A percentile compares a stretch with the other conserved stretches of the same genome.
phyloP scores from a whole-genome alignment of 176 grass and related monocot genomes.

The Aegilops umbellulata region DNA sequence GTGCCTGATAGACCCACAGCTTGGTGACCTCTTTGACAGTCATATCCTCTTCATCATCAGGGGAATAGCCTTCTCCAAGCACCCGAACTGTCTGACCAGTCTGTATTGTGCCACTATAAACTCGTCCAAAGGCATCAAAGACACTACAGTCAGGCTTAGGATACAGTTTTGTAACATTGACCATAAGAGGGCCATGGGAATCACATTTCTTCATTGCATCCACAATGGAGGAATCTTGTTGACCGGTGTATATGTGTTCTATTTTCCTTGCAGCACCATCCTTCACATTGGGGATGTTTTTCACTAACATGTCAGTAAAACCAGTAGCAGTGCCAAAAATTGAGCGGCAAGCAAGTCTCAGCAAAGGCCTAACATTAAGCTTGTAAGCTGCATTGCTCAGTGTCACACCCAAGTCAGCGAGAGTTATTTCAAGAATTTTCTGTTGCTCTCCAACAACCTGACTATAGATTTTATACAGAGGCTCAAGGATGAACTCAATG shows the following conservation, averaged over 20 bases:
- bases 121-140: slow-evolving; percentile 96
- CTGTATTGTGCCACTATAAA: slow-evolving; percentile 95
- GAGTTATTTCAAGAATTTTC: slow-evolving; percentile 70
- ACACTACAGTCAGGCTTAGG: slow-evolving; percentile 93
- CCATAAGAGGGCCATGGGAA: slow-evolving; percentile 77
- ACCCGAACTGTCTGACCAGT: slow-evolving; percentile 90
- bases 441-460: slow-evolving; percentile 93
- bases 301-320: slow-evolving; percentile 94
- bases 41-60: slow-evolving; percentile 99
- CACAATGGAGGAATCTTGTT: slow-evolving; percentile 66
- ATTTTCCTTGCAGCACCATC: slow-evolving; percentile 84
- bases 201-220: slow-evolving; percentile 90
- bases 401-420: slow-evolving; percentile 81
- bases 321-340: slow-evolving; percentile 90
- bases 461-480: slow-evolving; percentile 98
- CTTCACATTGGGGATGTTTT: slow-evolving; percentile 86
- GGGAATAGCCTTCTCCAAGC: slow-evolving; percentile 97
- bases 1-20: slow-evolving; percentile 97
- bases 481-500: slow-evolving; percentile 90
- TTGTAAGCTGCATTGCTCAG: slow-evolving; percentile 94
- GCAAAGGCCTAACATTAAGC: slow-evolving; percentile 86
- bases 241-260: slow-evolving; percentile 89
- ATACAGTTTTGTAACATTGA: slow-evolving; percentile 92
- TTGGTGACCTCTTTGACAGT: slow-evolving; percentile 98
- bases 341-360: slow-evolving; percentile 94